phyloP scores from a whole-genome alignment of 139 green algal species.

The Chlamydomonas sphaeroides region DNA sequence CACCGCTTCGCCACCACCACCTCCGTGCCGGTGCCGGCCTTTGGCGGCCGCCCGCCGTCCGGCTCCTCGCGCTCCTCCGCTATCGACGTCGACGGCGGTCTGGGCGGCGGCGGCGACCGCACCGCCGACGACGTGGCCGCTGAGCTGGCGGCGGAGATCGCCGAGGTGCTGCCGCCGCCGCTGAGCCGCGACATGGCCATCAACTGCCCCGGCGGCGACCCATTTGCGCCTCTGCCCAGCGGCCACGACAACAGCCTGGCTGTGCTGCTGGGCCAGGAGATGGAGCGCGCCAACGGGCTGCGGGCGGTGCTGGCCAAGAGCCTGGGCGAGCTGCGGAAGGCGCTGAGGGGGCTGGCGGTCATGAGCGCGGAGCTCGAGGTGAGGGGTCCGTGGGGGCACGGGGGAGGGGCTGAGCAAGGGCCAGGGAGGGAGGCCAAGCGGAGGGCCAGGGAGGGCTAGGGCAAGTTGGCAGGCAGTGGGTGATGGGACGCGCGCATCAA shows the following conservation, averaged over 20 bases:
- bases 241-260: constrained; percentile 77
- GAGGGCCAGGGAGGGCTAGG: background rate
- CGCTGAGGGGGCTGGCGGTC: constrained; percentile 76
- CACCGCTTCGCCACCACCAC: background rate
- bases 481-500: no score
- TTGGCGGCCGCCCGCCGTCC: no score
- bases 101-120: background rate
- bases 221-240: constrained; percentile 53
- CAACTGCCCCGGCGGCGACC: constrained; percentile 23
- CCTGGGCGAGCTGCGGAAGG: constrained; percentile 66
- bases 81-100: background rate
- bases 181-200: constrained; percentile 42
- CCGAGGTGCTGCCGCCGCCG: constrained; percentile 51
- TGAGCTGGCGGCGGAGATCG: constrained; percentile 59
- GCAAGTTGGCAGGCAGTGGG: no score
- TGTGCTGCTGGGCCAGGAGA: constrained; percentile 72
- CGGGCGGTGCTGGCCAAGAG: constrained; percentile 16
- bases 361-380: constrained; percentile 80
- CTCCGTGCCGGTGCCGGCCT: no score
- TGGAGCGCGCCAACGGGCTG: constrained; percentile 35
- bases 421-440: no score
- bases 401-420: background rate
- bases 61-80: background rate
- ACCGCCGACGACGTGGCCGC: constrained; percentile 56
- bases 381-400: no score